A percentile compares a stretch with the other conserved stretches of the same genome.
phyloP scores from a whole-genome alignment of 495 filamentous ascomycete genomes.

The Penicillium canescens region DNA sequence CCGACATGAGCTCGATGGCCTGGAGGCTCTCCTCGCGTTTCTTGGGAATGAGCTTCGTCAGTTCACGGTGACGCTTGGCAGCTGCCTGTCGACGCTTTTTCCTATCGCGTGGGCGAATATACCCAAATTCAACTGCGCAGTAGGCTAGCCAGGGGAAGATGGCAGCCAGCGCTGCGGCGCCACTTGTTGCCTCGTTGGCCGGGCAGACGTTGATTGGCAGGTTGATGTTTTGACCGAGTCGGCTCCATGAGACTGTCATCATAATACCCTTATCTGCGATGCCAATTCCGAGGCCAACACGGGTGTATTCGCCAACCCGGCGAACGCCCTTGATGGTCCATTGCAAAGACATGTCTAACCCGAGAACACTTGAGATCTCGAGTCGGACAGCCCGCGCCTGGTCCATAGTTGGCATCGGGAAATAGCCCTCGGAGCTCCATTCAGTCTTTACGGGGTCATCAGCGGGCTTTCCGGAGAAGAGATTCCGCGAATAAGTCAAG shows the following conservation, averaged over 20 bases:
- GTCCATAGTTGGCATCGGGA: constrained; percentile 29
- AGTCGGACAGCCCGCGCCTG: constrained; percentile 39
- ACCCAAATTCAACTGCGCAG: constrained; percentile 50
- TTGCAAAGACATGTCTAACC: constrained; percentile 22
- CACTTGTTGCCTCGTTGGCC: constrained; percentile 33
- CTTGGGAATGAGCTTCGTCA: constrained; percentile 43
- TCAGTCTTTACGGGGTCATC: constrained; percentile 35
- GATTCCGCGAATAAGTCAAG: constrained; percentile 40
- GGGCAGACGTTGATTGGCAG: constrained; percentile 43
- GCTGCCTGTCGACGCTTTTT: constrained; percentile 34
- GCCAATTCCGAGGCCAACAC: constrained; percentile 41
- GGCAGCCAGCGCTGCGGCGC: constrained; percentile 38
- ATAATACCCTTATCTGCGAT: constrained; percentile 35
- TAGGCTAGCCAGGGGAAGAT: constrained; percentile 51
- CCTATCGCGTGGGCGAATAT: constrained; percentile 41
- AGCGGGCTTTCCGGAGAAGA: constrained; percentile 40
- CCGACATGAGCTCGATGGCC: constrained; percentile 52
- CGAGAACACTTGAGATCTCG: constrained; percentile 25
- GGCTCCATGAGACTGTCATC: constrained; percentile 41
- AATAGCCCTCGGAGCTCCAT: constrained; percentile 46
- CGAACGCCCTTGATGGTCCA: constrained; percentile 43
- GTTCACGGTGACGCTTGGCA: constrained; percentile 37
- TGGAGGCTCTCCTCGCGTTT: constrained; percentile 50
- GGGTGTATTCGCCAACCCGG: constrained; percentile 38
- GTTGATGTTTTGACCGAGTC: constrained; percentile 43